These are phyloP conservation scores for Colletotrichum lindemuthianum DNA, from an alignment of 2,329 filamentous ascomycete genomes.

Conservation along the genomic window DNA sequence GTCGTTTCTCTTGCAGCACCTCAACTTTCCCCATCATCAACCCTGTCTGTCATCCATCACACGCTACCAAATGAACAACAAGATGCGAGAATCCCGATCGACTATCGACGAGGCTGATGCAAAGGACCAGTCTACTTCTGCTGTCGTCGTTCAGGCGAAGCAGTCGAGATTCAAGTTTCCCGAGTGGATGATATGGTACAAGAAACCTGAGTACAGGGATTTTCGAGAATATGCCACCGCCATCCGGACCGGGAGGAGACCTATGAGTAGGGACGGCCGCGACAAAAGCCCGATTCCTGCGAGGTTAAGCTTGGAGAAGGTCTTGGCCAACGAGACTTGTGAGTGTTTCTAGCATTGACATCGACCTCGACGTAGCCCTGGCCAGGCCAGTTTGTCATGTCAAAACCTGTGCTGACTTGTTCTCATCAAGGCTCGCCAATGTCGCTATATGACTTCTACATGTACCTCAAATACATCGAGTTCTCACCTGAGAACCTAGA, in stretches of 20 bases:
- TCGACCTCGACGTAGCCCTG: not conserved
- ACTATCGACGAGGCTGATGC: conserved; percentile 3
- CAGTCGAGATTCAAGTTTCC: conserved; percentile 36
- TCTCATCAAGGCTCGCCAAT: conserved; percentile 53
- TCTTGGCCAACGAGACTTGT: conserved; percentile 61
- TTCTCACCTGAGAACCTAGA: conserved; percentile 60
- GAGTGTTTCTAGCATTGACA: not conserved
- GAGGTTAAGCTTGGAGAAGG: conserved; percentile 54
- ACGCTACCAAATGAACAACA: not conserved
- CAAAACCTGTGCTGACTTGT: not conserved
- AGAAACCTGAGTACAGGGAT: conserved; percentile 60
- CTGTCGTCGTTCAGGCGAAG: not conserved
- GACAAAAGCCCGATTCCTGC: conserved; percentile 49
- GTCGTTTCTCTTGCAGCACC: not conserved
- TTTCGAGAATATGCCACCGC: conserved; percentile 55
- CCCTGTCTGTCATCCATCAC: not conserved
- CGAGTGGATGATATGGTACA: conserved; percentile 57
- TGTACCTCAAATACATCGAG: conserved; percentile 62
- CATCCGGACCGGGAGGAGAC: conserved; percentile 47
- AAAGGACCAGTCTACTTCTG: not conserved
- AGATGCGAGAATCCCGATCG: not conserved
- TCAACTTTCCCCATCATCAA: not conserved
- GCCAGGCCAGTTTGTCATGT: too few relatives aligned
- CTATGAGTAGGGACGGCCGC: conserved; percentile 49
- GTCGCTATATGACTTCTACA: conserved; percentile 61